Evolutionary conservation across 2,329 filamentous ascomycete species (phyloP), one percentile per base, ranked within the genome.

Genomic region (Intubia oerlemansii): DNA sequence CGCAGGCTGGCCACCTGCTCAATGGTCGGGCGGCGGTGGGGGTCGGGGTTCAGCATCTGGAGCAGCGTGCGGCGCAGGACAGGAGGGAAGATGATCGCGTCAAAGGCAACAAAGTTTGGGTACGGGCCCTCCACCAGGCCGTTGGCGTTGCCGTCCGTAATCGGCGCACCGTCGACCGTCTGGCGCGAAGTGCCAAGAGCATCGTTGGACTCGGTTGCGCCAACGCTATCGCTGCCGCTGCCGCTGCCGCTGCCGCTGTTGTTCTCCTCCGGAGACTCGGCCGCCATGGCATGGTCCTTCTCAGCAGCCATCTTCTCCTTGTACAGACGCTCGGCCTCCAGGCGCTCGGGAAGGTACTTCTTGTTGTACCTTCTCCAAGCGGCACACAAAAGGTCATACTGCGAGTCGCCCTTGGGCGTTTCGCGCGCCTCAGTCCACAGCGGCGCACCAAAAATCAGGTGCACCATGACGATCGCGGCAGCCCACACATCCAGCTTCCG

Each of bases 401-500:
- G 19, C n/a, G n/a, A n/a, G n/a, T 13, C 21, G 14, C 23, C 23
- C 26, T 28, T 28, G 3, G 23, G 14, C 10, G 15, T 24, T 15
- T 29, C 73, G 19, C 67, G 65, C 1, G 79, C 78, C 36, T 67
- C 66, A 28, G 64, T 57, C 82, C 81, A 91, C 7, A 84, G 64
- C 25, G 66, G 70, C 14, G 68, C 77, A 24, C 67, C 65, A 42
- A 76, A 77, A 22, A 66, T 66, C 37, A 91, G 65, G 36, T 75
- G 72, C 33, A 91, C 54, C 61, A 80, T 85, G 38, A 88, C 74
- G 32, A 91, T 72, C 15, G 73, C 82, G 28, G 75, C 75, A 31
- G 76, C 75, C 82, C 82, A 92, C 10, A 90, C 74, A 43, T 92
- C 82, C 10, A 90, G 55, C 4, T 73, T 66, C 25, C 80, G 70